Percentiles rank a stretch among this genome's conserved stretches.
Conservation (phyloP, 1,284 basidiomycete species). For the Puccinia hordei region DNA sequence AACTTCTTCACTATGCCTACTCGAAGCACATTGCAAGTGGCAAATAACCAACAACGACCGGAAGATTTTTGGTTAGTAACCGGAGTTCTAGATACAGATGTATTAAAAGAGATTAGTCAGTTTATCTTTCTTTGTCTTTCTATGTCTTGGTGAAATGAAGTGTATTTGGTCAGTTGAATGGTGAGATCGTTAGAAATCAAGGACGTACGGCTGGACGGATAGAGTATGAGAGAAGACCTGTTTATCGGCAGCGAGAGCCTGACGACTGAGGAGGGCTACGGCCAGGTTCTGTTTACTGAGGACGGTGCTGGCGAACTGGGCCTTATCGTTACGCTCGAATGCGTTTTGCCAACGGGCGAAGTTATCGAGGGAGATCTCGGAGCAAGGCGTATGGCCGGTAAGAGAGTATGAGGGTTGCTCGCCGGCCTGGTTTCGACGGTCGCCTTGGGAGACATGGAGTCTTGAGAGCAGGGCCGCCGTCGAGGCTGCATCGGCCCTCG, state of each 20-base stretch:
- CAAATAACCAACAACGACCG: conserved; percentile 90
- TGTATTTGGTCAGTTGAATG: not conserved
- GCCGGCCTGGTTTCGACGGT: conserved; percentile 51
- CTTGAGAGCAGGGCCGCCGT: conserved; percentile 37
- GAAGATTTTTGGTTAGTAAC: conserved; percentile 83
- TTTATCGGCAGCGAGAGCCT: conserved; percentile 61
- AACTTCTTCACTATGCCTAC: conserved; percentile 69
- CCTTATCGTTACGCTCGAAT: conserved; percentile 63
- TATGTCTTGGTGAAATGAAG: too few relatives aligned
- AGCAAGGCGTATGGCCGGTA: conserved; percentile 26
- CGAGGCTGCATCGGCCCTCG: conserved; percentile 51
- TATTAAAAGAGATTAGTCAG: not conserved
- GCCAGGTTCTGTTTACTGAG: conserved; percentile 74
- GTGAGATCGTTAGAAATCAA: not conserved
- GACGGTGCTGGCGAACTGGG: conserved; percentile 76
- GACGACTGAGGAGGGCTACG: conserved; percentile 69
- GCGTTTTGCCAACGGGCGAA: conserved; percentile 53
- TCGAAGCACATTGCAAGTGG: conserved; percentile 66
- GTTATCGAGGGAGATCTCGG: conserved; percentile 51
- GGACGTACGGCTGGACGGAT: conserved; percentile 49
- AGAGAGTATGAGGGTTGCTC: not conserved
- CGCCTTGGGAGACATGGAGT: not conserved
- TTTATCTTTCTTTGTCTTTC: too few relatives aligned
- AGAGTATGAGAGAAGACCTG: conserved; percentile 47
- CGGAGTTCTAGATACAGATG: conserved; percentile 64